Evolutionary conservation across 2,329 filamentous ascomycete genomes (phyloP), one percentile per base, ranked within the genome.

Genomic region (Colletotrichum euphorbiae): DNA sequence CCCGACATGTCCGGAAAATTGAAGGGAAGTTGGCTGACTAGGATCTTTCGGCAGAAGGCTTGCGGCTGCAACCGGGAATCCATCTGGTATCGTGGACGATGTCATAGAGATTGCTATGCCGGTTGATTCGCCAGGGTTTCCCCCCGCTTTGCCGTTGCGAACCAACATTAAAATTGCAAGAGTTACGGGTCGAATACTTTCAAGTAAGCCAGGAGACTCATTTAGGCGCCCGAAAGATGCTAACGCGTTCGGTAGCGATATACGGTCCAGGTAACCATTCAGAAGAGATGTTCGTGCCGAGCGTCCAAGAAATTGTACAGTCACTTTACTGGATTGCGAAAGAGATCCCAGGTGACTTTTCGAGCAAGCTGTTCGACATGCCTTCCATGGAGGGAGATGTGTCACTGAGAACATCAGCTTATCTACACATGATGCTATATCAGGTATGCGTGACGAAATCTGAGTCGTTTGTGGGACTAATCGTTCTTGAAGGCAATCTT

Each of bases 371-470:
- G 54, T 74, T 62, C 63, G 73, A 9, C 62, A 67, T 15, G 4
- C 57, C 60, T 0, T 63, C 43, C 12, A 43, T 51, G 19, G 64
- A 67, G 8, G 64, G 51, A 4, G 74, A 76, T n/a, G 73, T 76
- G 5, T 75, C 72, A 13, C 33, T 77, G 21, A 69, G 76, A 56
- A 77, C 76, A 1, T 76, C 75, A 17, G 76, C 76, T 12, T 76
- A 75, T 1, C 50, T 77, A 2, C 76, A 77, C 48, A 69, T 77
- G 50, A 77, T 77, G 76, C 69, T 77, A 6, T 77, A 76, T 43
- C 75, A 77, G 69, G 75, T 77, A 67, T 1, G 63, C 33, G 8
- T 8, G 12, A 36, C 33, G 33, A 8, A 8, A 36, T 3, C 2
- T 36, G 38, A 12, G 9, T 43, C 40, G 40, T 43, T 43, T 12